phyloP scores from a whole-genome alignment of 2,329 filamentous ascomycete species.

The Aspergillus thermomutatus region DNA sequence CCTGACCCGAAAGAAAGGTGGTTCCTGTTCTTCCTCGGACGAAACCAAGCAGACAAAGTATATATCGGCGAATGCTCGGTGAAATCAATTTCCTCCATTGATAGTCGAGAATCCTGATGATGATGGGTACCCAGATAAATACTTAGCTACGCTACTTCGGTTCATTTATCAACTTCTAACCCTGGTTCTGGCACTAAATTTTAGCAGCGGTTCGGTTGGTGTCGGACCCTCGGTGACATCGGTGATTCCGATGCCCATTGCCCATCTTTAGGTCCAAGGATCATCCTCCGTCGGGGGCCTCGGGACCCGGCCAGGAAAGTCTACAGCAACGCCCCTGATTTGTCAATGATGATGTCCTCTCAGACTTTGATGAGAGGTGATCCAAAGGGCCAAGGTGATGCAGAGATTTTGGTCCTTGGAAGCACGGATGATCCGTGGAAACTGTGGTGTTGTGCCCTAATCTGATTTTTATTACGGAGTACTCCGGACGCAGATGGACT shows the following conservation, averaged over 20 bases:
- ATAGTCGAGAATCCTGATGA: background rate
- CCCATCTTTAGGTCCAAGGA: no score
- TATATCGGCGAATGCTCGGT: constrained; percentile 3
- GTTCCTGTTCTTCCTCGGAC: no score
- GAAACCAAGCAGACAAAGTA: background rate
- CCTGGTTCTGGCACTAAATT: background rate
- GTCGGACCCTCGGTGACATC: background rate
- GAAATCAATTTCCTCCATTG: background rate
- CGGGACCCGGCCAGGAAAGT: no score
- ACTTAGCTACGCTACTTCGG: background rate
- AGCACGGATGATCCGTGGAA: background rate
- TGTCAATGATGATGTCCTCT: no score
- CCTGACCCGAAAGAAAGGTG: no score
- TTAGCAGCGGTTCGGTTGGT: background rate
- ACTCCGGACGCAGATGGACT: no score
- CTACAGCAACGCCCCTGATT: no score
- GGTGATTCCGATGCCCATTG: background rate
- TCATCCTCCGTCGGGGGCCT: no score
- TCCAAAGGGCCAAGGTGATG: background rate
- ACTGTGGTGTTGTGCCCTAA: background rate
- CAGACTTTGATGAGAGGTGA: no score
- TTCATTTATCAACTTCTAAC: constrained; percentile 8
- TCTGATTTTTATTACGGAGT: background rate
- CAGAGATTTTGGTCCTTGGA: background rate
- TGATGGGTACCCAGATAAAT: no score